Evolutionary conservation across 2,329 filamentous ascomycete species (phyloP).

Genomic region (Aspergillus novofumigatus): DNA sequence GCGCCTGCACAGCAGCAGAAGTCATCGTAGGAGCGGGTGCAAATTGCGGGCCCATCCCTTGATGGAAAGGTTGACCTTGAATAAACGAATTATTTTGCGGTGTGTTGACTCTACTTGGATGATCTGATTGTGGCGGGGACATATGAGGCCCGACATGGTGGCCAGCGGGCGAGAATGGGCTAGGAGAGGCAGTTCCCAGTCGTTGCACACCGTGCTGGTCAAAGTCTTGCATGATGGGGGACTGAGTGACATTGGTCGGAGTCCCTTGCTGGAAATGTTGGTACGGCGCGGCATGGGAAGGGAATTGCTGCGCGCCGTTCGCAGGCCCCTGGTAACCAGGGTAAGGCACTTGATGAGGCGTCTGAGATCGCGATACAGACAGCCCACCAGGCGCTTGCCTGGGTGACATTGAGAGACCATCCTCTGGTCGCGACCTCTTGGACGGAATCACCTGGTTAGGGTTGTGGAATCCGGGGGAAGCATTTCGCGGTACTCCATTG

Average conservation of each 20-base stretch:
- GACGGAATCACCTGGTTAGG: slow-evolving; percentile 81
- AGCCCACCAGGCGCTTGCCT: slow-evolving; percentile 69
- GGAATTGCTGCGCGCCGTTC: slow-evolving; percentile 58
- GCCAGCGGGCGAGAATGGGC: slow-evolving; percentile 76
- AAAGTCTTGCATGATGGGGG: slow-evolving; percentile 80
- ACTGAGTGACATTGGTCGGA: slow-evolving; percentile 81
- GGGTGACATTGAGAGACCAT: slow-evolving; percentile 79
- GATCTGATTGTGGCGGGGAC: slow-evolving; percentile 73
- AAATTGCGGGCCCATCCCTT: slow-evolving; percentile 42
- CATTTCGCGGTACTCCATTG: slow-evolving; percentile 79
- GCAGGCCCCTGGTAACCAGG: slow-evolving; percentile 64
- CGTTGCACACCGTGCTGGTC: slow-evolving; percentile 65
- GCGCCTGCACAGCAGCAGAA: slow-evolving; percentile 35
- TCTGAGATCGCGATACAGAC: slow-evolving; percentile 84
- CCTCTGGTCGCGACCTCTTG: slow-evolving; percentile 80
- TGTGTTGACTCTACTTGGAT: slow-evolving; percentile 61
- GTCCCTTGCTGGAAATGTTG: slow-evolving; percentile 78
- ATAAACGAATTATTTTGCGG: slow-evolving; percentile 70
- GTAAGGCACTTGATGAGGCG: slow-evolving; percentile 74
- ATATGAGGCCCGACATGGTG: slow-evolving; percentile 69
- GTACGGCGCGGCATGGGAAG: slow-evolving; percentile 63
- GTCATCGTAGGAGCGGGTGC: slow-evolving; percentile 37
- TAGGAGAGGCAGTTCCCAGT: slow-evolving; percentile 87
- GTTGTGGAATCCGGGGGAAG: slow-evolving; percentile 73
- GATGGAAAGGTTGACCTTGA: slow-evolving; percentile 44